Evolutionary conservation across 2,329 filamentous ascomycete genomes (phyloP).

Genomic region (Diaporthe sp.): DNA sequence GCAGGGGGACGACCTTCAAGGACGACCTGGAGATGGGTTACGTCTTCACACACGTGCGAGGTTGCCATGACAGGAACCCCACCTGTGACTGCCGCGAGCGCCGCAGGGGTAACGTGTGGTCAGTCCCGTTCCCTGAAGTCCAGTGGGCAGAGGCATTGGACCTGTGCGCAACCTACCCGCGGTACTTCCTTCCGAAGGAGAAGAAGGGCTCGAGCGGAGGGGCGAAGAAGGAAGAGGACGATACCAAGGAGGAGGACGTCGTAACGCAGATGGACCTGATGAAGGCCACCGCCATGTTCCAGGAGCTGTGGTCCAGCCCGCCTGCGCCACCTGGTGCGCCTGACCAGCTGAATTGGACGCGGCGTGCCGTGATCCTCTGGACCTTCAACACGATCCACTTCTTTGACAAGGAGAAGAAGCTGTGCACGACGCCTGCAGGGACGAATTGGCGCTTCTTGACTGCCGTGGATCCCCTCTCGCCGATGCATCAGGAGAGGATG

Average conservation of each 20-base stretch:
- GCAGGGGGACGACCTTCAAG: conserved; percentile 53
- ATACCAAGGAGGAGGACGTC: conserved; percentile 43
- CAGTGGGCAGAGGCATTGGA: conserved; percentile 71
- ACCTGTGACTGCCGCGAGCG: conserved; percentile 65
- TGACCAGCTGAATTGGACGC: conserved; percentile 59
- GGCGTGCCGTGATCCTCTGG: conserved; percentile 74
- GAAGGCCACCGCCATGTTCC: conserved; percentile 74
- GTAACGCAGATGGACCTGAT: conserved; percentile 68
- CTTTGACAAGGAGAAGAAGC: conserved; percentile 56
- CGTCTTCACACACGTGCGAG: conserved; percentile 60
- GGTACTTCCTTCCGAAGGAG: conserved; percentile 49
- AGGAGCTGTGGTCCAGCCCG: conserved; percentile 72
- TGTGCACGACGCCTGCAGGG: conserved; percentile 63
- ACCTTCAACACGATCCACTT: conserved; percentile 68
- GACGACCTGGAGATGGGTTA: conserved; percentile 61
- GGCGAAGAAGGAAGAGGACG: conserved; percentile 42
- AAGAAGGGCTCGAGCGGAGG: conserved; percentile 16
- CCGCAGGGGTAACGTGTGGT: conserved; percentile 60
- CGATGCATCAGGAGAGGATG: conserved; percentile 66
- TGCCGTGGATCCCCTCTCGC: conserved; percentile 70
- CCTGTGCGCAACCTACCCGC: conserved; percentile 66
- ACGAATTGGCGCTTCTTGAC: conserved; percentile 74
- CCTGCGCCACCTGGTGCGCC: conserved; percentile 51
- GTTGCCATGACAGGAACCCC: conserved; percentile 61
- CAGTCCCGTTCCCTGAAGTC: conserved; percentile 68